Evolutionary conservation across 2,329 filamentous ascomycete genomes (phyloP).

Genomic region (Ophiosphaerella korrae): DNA sequence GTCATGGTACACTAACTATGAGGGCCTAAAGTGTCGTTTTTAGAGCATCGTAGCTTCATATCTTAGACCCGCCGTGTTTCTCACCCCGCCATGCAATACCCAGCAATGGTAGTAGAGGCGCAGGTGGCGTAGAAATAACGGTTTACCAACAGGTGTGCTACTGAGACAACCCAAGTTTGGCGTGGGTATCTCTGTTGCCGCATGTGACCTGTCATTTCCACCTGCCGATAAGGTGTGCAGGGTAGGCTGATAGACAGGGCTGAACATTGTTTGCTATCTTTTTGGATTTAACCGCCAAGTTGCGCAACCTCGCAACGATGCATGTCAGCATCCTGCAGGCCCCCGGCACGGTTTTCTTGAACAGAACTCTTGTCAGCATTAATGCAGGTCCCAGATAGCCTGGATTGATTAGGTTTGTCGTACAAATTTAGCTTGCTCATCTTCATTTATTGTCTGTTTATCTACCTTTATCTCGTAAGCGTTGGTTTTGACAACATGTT

Average conservation of each 20-base stretch:
- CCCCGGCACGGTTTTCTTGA: not conserved
- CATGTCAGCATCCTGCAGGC: constrained; percentile 10
- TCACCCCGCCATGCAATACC: too few relatives aligned
- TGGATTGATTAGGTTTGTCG: too few relatives aligned
- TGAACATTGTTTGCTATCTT: not conserved
- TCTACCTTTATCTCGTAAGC: constrained; percentile 5
- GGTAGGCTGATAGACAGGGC: not conserved
- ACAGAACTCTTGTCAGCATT: too few relatives aligned
- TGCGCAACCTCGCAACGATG: constrained; percentile 10
- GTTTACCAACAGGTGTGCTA: not conserved
- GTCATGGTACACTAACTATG: too few relatives aligned
- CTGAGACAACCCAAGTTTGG: not conserved
- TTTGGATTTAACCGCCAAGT: constrained; percentile 4
- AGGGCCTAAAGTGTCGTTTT: too few relatives aligned
- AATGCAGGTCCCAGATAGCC: too few relatives aligned
- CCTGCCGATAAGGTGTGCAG: not conserved
- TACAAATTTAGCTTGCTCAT: not conserved
- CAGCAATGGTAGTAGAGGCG: not conserved
- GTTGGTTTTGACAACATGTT: not conserved
- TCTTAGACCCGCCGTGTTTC: too few relatives aligned
- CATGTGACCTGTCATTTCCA: not conserved
- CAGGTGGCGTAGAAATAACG: not conserved
- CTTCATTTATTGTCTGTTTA: constrained; percentile 1
- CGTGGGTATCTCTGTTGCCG: too few relatives aligned
- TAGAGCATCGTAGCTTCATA: too few relatives aligned